Evolutionary conservation across 257 asterid genomes (phyloP), one percentile per base, ranked within the genome.

Genomic region (Salvia rosmarinus): DNA sequence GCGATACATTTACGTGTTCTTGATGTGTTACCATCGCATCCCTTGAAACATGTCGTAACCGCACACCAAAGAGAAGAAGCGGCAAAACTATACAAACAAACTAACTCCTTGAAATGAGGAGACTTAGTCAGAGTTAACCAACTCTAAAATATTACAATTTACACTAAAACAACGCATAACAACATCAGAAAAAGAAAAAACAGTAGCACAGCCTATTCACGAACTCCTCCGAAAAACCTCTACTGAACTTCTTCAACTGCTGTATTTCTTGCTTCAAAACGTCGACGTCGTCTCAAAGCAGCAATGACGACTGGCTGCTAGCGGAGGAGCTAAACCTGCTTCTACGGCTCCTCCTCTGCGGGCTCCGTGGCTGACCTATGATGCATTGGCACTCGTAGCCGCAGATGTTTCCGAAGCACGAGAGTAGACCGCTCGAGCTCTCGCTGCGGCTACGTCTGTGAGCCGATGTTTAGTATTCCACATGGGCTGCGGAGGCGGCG

Each of bases 401-500:
- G 39, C 77, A 84, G 23, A 86, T 54, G 66, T 79, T 84, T 17
- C 89, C 92, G 9, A 84, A 86, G 85, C 89, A 86, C 13, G 92
- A 86, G 72, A 86, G 84, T 66, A 79, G 67, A 1, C 85, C 87
- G 3, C 46, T 62, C 0, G 66, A 74, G 10, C 65, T 47, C 5
- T 70, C 87, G 0, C 56, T 49, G 20, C 39, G 72, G 67, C 78
- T 74, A 14, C 86, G 80, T n/a, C 25, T 23, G 16, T 70, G 77
- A 12, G 34, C 35, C 0, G 73, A 92, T 88, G 84, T 92, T 92
- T 28, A 90, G 74, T 76, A 90, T 88, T 30, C 98, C 96, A 63
- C 88, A 97, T 12, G 97, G 96, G 25, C 97, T 86, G 1, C 98
- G 0, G 97, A 92, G 95, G 17, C 96, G 97, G 7, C 97, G 96